Conservation (phyloP, 495 filamentous ascomycete genomes). For the Geoglossum glabrum region DNA sequence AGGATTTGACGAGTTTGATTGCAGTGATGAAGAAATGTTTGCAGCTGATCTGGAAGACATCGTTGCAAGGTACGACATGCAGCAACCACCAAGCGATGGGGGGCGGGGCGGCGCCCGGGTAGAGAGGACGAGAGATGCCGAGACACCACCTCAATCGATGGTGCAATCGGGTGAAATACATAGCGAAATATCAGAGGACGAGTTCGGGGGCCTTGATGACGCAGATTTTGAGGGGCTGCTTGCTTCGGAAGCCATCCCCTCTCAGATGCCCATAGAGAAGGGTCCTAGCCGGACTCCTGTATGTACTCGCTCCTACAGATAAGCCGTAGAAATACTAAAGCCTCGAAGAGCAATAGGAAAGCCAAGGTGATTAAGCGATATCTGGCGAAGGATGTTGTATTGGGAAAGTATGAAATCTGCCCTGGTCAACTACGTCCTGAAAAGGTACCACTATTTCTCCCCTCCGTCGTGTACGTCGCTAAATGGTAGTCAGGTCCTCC, state of each 20-base stretch:
- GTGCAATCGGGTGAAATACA: background rate
- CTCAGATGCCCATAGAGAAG: slow-evolving; percentile 18
- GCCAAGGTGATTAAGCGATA: slow-evolving; percentile 64
- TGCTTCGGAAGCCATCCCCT: slow-evolving; percentile 30
- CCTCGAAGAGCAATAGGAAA: slow-evolving; percentile 24
- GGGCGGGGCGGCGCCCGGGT: background rate
- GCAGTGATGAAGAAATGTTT: slow-evolving; percentile 28
- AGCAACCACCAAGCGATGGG: background rate
- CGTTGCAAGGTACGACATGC: slow-evolving; percentile 27
- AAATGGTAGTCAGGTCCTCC: slow-evolving; percentile 35
- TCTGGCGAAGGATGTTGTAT: slow-evolving; percentile 47
- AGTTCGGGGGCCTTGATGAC: slow-evolving; percentile 25
- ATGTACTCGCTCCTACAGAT: slow-evolving; percentile 20
- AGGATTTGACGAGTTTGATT: slow-evolving; percentile 32
- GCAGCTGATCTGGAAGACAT: slow-evolving; percentile 37
- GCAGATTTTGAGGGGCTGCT: slow-evolving; percentile 41
- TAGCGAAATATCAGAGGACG: slow-evolving; percentile 12
- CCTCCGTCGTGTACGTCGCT: background rate
- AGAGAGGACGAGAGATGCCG: background rate
- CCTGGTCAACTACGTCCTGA: slow-evolving; percentile 41
- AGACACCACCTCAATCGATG: background rate
- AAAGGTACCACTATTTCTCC: slow-evolving; percentile 33
- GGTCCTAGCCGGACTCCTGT: slow-evolving; percentile 20
- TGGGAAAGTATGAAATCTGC: slow-evolving; percentile 40
- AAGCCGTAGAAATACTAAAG: slow-evolving; percentile 23